These are phyloP conservation scores for Sporisorium exsertum DNA, from an alignment of 1,284 basidiomycete genomes.

Conservation along the genomic window DNA sequence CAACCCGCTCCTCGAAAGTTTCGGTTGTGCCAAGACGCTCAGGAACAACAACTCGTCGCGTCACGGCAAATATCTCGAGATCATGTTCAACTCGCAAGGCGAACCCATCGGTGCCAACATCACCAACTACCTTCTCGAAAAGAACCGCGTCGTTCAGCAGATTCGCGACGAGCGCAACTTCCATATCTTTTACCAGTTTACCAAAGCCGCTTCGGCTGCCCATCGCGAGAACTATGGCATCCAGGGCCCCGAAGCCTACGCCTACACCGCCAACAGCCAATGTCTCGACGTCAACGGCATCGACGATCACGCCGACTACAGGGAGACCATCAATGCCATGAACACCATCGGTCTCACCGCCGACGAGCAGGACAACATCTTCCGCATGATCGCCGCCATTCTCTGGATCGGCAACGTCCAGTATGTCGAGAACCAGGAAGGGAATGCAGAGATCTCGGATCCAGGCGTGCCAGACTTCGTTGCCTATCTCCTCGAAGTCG, in stretches of 20 bases:
- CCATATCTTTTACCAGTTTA: constrained; percentile 99
- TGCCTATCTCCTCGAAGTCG: constrained; percentile 91
- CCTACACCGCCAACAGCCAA: constrained; percentile 90
- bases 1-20: constrained; percentile 96
- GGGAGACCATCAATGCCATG: constrained; percentile 95
- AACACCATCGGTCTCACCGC: constrained; percentile 85
- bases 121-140: constrained; percentile 97
- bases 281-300: constrained; percentile 93
- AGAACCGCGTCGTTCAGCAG: constrained; percentile 93
- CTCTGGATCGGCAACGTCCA: constrained; percentile 91
- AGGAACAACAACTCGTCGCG: constrained; percentile 99
- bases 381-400: constrained; percentile 89
- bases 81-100: constrained; percentile 95
- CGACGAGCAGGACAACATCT: constrained; percentile 90
- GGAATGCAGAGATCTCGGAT: constrained; percentile 85
- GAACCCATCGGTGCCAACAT: constrained; percentile 97
- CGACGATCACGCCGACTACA: constrained; percentile 87
- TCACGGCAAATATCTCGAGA: constrained; percentile 99
- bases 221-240: constrained; percentile 94
- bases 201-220: constrained; percentile 88
- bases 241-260: constrained; percentile 96
- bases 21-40: constrained; percentile 98
- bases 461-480: constrained; percentile 93
- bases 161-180: constrained; percentile 97
- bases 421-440: constrained; percentile 87